phyloP scores from a whole-genome alignment of 2,329 filamentous ascomycete genomes.

The Beauveria caledonica region DNA sequence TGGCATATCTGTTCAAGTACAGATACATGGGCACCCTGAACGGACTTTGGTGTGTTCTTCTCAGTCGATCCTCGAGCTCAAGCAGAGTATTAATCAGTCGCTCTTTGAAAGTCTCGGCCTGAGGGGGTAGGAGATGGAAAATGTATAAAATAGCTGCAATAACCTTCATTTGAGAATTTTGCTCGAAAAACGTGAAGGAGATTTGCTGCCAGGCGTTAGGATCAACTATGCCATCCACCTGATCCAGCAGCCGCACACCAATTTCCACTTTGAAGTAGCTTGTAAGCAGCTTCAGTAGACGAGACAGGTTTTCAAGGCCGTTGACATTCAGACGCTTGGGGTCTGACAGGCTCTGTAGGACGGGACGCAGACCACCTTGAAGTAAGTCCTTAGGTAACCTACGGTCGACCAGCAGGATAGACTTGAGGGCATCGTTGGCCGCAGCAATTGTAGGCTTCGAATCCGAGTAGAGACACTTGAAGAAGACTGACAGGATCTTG shows the following conservation, averaged over 20 bases:
- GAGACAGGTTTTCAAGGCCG: slow-evolving; percentile 82
- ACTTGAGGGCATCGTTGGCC: slow-evolving; percentile 82
- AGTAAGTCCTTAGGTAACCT: slow-evolving; percentile 93
- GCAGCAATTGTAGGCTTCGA: slow-evolving; percentile 88
- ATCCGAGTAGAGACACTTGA: slow-evolving; percentile 93
- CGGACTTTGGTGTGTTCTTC: slow-evolving; percentile 82
- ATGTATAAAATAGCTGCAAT: slow-evolving; percentile 93
- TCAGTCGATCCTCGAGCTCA: slow-evolving; percentile 74
- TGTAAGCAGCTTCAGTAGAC: slow-evolving; percentile 81
- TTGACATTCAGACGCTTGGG: slow-evolving; percentile 82
- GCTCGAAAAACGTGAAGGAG: slow-evolving; percentile 91
- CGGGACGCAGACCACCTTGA: slow-evolving; percentile 86
- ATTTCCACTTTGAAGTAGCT: slow-evolving; percentile 99
- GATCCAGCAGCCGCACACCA: slow-evolving; percentile 82
- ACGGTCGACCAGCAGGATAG: slow-evolving; percentile 77
- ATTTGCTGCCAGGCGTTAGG: slow-evolving; percentile 73
- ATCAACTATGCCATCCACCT: slow-evolving; percentile 86
- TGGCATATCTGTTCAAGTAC: slow-evolving; percentile 87
- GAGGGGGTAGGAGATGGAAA: slow-evolving; percentile 88
- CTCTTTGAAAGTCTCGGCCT: slow-evolving; percentile 85
- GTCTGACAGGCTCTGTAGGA: slow-evolving; percentile 94
- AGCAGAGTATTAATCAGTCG: slow-evolving; percentile 85
- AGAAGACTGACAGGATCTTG: slow-evolving; percentile 89
- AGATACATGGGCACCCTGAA: slow-evolving; percentile 86
- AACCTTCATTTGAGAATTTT: slow-evolving; percentile 87